Percentiles rank a stretch among this genome's conserved stretches.
These are phyloP conservation scores for Anacardium occidentale DNA, from an alignment of 345 rosid genomes.

Conservation along the genomic window DNA sequence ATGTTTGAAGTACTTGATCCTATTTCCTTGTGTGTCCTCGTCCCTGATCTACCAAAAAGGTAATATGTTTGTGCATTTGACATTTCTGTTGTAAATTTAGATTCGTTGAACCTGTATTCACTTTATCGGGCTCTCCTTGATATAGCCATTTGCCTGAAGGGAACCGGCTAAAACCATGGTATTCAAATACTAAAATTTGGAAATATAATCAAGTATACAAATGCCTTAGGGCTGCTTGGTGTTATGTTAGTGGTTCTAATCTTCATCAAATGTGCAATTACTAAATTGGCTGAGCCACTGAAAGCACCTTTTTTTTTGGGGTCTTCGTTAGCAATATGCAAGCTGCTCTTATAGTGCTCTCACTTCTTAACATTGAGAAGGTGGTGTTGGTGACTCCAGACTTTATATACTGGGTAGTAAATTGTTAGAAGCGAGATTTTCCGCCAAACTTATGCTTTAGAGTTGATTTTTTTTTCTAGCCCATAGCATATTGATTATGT, in stretches of 20 bases:
- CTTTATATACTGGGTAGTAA: neutral
- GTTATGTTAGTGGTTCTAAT: neutral
- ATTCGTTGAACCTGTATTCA: too few relatives aligned
- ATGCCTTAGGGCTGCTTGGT: neutral
- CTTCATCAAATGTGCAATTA: neutral
- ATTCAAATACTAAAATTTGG: neutral
- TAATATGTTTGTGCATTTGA: conserved; percentile 20
- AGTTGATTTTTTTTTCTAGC: too few relatives aligned
- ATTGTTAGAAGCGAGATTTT: neutral
- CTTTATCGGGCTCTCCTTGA: too few relatives aligned
- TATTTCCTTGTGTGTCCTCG: conserved; percentile 60
- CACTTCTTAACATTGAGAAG: too few relatives aligned
- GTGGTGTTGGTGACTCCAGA: neutral
- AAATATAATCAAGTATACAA: neutral
- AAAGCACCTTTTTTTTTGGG: neutral
- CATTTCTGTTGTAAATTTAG: neutral
- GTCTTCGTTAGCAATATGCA: neutral
- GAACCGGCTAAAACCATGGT: too few relatives aligned
- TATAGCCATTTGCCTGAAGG: too few relatives aligned
- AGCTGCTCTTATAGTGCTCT: neutral
- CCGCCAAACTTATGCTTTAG: neutral
- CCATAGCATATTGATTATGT: neutral
- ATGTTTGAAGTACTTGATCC: conserved; percentile 44
- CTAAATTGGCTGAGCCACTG: neutral
- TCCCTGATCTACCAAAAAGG: conserved; percentile 96